Conservation (phyloP, 345 rosid genomes). For the Brassica napus region Da-Ae NC_063447.1:52566001-52566500, state of each 20-base stretch:
- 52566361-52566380: too few species aligned
- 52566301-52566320: too few species aligned
- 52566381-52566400: too few species aligned
- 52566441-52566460: too few species aligned
- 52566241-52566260: neutral
- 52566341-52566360: too few species aligned
- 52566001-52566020: slow-evolving; percentile 11
- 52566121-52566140: neutral
- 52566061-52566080: slow-evolving; percentile 1
- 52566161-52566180: neutral
- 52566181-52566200: neutral
- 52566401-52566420: too few species aligned
- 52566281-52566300: too few species aligned
- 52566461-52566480: too few species aligned
- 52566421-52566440: too few species aligned
- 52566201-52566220: neutral
- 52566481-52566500: too few species aligned
- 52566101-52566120: neutral
- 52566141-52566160: neutral
- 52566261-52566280: too few species aligned
- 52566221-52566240: neutral
- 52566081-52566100: neutral
- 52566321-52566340: too few species aligned
- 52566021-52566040: slow-evolving; percentile 40
- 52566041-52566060: slow-evolving; percentile 16